Evolutionary conservation across 805 yeast species (phyloP), one percentile per base, ranked within the genome.

Genomic region (Yarrowia sp.): DNA sequence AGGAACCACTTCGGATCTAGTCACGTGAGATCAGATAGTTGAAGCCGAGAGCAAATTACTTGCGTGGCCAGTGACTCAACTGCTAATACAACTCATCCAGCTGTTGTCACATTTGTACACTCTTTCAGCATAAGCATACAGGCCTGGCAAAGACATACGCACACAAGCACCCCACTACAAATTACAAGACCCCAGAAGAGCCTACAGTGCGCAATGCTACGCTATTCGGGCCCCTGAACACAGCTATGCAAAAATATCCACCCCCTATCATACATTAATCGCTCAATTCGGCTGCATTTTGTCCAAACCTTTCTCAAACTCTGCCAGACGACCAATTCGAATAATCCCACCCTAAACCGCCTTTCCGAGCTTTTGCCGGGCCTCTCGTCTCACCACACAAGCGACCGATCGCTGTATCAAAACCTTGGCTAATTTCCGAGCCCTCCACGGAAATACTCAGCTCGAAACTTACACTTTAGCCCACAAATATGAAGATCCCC

Each of bases 401-500:
- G n/a, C 36, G 36, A 1, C 7, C 18, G 18, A 3, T 5, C 18
- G 1, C 19, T 12, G 8, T n/a, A 7, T 14, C 8, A 5, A 35
- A 38, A 21, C 44, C 44, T 38, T 38, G 21, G 44, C 44, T 38
- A 38, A 38, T 38, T 38, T 38, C 44, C 44, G 44, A 38, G n/a
- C 25, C 8, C 19, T 38, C 44, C 44, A 38, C 44, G 44, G 44
- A 38, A 24, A 19, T 6, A 19, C 4, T 2, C n/a, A n/a, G n/a
- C n/a, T n/a, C n/a, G n/a, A n/a, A n/a, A n/a, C 8, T 38, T 21
- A 38, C n/a, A 13, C 27, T 38, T 38, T 25, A 13, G 44, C 16
- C 44, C 44, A 21, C 16, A 38, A 38, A 38, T 38, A 6, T 38
- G 16, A 22, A 21, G 25, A 38, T 38, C 27, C 18, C 14, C 14